Evolutionary conservation across 2,329 filamentous ascomycete species (phyloP), one percentile per base, ranked within the genome.

Genomic region (Oidium heveae): DNA sequence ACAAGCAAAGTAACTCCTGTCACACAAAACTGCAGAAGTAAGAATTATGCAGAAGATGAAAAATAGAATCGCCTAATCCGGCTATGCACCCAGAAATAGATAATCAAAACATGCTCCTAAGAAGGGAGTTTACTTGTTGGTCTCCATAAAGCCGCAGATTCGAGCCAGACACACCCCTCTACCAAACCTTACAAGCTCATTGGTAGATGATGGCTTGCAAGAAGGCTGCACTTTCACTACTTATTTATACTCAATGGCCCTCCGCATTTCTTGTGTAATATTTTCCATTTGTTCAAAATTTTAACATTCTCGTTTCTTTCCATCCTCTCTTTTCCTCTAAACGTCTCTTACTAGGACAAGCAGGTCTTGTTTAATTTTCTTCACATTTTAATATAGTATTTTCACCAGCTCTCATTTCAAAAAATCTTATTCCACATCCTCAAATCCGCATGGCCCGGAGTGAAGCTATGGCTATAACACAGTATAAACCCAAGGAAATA

Each of bases 401-500:
- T 28, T 28, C 24, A 28, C 6, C 24, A 28, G 24, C 24, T 28
- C 24, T 3, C 6, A 3, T 28, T 28, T 28, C 24, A 28, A 28
- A 28, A 28, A 28, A n/a, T n/a, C 6, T 28, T 28, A 28, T 28
- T 28, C 6, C 6, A 28, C 24, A 28, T 28, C 6, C 24, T 28
- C 24, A 28, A 28, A 28, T 28, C 24, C 24, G 24, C 24, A 28
- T 28, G 6, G 12, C 36, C 12, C 12, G 12, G 16, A 4, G 16
- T 61, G 60, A 63, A 60, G 56, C 59, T 54, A 82, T 81, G 78
- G 75, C 77, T 63, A 72, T 74, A 65, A 69, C 76, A 67, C 72
- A 75, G 67, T 68, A 73, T 61, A 80, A 80, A 70, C 66, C 73
- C 65, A 80, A 79, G 69, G 61, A 72, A 66, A 70, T 72, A 65